phyloP scores from a whole-genome alignment of 2,329 filamentous ascomycete species.

The Sphaerulina populicola region DNA sequence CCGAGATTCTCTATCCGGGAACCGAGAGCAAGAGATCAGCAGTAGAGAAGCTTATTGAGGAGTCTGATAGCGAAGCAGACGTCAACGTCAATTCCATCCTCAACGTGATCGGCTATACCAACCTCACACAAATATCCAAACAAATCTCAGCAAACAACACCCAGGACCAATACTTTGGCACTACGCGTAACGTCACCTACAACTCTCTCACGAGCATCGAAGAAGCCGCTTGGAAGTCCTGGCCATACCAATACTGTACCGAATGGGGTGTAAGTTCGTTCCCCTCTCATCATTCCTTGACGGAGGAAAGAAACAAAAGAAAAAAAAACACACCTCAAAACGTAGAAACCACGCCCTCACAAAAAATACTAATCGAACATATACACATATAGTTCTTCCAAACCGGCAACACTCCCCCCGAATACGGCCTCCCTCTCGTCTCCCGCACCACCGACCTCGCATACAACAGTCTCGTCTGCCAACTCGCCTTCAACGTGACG shows the following conservation, averaged over 20 bases:
- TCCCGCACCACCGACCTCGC: conserved; percentile 61
- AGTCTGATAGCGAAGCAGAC: conserved; percentile 40
- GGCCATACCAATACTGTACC: conserved; percentile 44
- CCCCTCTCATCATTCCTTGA: too few species aligned
- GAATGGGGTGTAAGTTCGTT: conserved; percentile 53
- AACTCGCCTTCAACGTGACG: conserved; percentile 61
- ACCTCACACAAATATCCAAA: conserved; percentile 36
- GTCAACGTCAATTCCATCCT: conserved; percentile 44
- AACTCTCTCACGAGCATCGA: conserved; percentile 10
- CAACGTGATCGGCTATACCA: conserved; percentile 51
- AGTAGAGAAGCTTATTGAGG: conserved; percentile 40
- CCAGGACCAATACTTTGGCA: conserved; percentile 47
- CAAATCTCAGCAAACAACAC: conserved; percentile 34
- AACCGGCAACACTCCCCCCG: conserved; percentile 60
- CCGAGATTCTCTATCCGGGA: conserved; percentile 38
- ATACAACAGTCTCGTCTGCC: conserved; percentile 56
- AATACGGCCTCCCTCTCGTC: conserved; percentile 55
- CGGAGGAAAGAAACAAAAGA: too few species aligned
- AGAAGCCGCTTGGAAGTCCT: conserved; percentile 32
- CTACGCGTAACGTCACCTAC: conserved; percentile 39
- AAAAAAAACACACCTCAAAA: too few species aligned
- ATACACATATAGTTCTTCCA: conserved; percentile 50
- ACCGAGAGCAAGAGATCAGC: conserved; percentile 34
- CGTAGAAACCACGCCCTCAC: too few species aligned
- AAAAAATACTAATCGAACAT: too few species aligned